A percentile compares a stretch with the other conserved stretches of the same genome.
Conservation (phyloP, 768 basidiomycete species). For the Cyathus striatus region DNA sequence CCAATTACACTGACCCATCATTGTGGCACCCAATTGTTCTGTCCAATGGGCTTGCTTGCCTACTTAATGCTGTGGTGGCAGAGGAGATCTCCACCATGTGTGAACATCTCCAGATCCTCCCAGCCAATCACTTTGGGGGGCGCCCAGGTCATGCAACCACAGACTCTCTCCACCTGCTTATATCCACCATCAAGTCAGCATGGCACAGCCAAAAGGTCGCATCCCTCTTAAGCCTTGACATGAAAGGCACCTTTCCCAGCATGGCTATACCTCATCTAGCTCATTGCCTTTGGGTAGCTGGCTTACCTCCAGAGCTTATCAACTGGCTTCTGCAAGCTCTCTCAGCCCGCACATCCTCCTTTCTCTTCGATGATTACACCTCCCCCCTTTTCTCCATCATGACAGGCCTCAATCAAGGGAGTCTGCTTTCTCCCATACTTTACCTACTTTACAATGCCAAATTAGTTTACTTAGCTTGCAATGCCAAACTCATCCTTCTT, state of each 20-base stretch:
- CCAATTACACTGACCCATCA: not conserved
- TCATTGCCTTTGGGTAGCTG: not conserved
- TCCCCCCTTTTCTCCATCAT: not conserved
- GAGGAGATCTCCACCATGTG: not conserved
- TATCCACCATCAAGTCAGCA: not conserved
- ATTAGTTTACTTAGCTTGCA: no score
- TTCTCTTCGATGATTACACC: not conserved
- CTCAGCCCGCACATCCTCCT: not conserved
- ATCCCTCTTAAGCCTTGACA: not conserved
- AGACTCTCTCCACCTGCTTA: not conserved
- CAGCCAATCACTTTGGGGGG: not conserved
- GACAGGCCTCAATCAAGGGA: not conserved
- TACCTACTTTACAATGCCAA: not conserved
- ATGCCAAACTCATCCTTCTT: no score
- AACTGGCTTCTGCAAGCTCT: not conserved
- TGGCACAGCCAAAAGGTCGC: not conserved
- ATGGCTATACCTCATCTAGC: not conserved
- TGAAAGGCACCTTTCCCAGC: not conserved
- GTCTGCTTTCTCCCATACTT: not conserved
- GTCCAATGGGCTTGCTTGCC: not conserved
- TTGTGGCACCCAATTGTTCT: not conserved
- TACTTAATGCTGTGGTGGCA: conserved; percentile 2
- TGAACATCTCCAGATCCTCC: not conserved
- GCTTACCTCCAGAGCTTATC: not conserved
- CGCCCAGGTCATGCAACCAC: not conserved